These are phyloP conservation scores for Lecanicillium sp. DNA, from an alignment of 2,329 filamentous ascomycete genomes.

Conservation along the genomic window DNA sequence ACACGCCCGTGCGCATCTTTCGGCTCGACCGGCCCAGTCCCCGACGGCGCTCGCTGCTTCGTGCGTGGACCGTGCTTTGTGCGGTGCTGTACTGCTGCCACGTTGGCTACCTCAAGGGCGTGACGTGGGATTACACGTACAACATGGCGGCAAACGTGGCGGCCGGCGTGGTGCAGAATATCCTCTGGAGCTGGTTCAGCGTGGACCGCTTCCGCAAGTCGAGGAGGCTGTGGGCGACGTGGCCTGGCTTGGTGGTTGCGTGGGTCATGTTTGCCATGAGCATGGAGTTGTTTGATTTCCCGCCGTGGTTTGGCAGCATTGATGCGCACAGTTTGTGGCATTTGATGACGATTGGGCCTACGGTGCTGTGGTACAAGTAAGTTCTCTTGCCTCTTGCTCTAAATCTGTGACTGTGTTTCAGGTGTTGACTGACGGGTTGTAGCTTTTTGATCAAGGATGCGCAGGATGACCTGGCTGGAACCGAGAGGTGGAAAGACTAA, in stretches of 20 bases:
- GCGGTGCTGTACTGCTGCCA: conserved; percentile 63
- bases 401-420: too few relatives aligned
- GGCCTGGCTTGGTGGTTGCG: conserved; percentile 83
- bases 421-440: conserved; percentile 18
- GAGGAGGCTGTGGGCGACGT: conserved; percentile 70
- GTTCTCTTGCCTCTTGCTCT: conserved; percentile 32
- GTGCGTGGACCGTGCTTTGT: conserved; percentile 71
- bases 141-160: conserved; percentile 95
- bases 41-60: conserved; percentile 42
- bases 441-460: conserved; percentile 86
- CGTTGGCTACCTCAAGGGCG: conserved; percentile 74
- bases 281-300: conserved; percentile 88
- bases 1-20: conserved; percentile 73
- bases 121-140: conserved; percentile 91
- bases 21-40: conserved; percentile 57
- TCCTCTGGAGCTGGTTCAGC: conserved; percentile 81
- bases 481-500: conserved; percentile 62
- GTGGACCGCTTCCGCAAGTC: conserved; percentile 63
- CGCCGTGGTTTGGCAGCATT: conserved; percentile 70
- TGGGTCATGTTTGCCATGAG: conserved; percentile 94
- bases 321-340: conserved; percentile 98
- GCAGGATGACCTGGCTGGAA: conserved; percentile 66
- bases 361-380: conserved; percentile 90
- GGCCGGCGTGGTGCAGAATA: conserved; percentile 70
- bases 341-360: conserved; percentile 80